Base-by-base conservation (phyloP, 345 rosid genomes). In the Murraya koenigii region DNA sequence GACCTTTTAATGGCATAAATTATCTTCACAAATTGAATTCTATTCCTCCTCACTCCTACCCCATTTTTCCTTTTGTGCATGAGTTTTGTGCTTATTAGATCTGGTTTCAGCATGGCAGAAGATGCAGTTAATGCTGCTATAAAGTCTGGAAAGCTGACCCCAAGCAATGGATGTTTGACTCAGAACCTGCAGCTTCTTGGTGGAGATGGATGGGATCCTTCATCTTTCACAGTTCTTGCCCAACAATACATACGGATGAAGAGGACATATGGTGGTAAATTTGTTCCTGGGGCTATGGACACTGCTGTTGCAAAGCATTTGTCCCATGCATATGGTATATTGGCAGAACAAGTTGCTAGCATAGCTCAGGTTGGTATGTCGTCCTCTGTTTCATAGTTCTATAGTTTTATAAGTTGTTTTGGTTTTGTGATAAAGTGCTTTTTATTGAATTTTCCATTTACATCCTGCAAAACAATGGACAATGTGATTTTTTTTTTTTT, bases 111-210 rank as follows among this genome's bases (percentile, higher is more conserved):
- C 83, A 94, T 96, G 99, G 99, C 98, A 81, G 97, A 96, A 86
- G 98, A 96, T 85, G 99, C 99, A 66, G 98, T 96, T 74, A 76
- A 93, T 86, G 92, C 90, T 41, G 97, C 99, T 76, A 87, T 96
- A 72, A 88, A 89, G 80, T 90, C 94, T n/a, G 99, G 95, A 78
- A 88, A 91, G 61, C 84, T 96, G 69, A 89, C 72, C 76, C 97
- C 98, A 41, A 78, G 77, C 55, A 94, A 81, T 81, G 91, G 71
- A 78, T 88, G 97, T 79, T 71, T 90, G 74, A 95, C 98, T 23
- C 86, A 85, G 26, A 85, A 81, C 76, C 86, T 95, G 65, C 88
- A 88, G 87, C 80, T 95, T 60, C 44, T 85, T 73, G 98, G 99
- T 78, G 97, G 92, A 77, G 86, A 95, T 22, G 97, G 97, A 78